Percentiles rank a stretch among this genome's conserved stretches.
These are phyloP conservation scores for Rubroshorea leprosula DNA, from an alignment of 345 rosid genomes.

Conservation along the genomic window DNA sequence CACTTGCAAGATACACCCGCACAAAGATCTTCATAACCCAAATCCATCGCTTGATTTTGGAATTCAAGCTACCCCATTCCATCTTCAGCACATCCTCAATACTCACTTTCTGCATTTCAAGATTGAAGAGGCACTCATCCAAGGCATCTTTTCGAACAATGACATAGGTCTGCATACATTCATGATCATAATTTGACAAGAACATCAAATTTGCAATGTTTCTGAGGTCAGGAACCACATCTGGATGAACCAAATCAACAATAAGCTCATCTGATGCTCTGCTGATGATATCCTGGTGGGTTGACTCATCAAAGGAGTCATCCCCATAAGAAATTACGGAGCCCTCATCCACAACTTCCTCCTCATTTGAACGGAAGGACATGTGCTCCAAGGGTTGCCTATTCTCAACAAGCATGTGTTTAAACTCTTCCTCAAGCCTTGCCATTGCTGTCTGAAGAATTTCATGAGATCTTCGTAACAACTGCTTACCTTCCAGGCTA, in stretches of 20 bases:
- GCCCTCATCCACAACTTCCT: conserved; percentile 41
- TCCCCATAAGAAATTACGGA: conserved; percentile 52
- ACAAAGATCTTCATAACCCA: conserved; percentile 58
- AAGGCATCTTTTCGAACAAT: conserved; percentile 60
- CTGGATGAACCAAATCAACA: conserved; percentile 65
- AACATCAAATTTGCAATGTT: conserved; percentile 67
- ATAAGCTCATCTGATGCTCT: conserved; percentile 45
- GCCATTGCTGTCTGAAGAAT: conserved; percentile 80
- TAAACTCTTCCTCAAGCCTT: conserved; percentile 85
- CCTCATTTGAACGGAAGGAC: conserved; percentile 68
- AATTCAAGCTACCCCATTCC: conserved; percentile 71
- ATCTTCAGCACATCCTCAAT: conserved; percentile 77
- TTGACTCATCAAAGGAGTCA: conserved; percentile 56
- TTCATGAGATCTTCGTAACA: conserved; percentile 59
- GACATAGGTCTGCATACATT: conserved; percentile 68
- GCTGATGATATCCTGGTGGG: conserved; percentile 47
- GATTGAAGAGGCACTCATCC: conserved; percentile 67
- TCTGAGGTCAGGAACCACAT: conserved; percentile 58
- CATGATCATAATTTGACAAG: conserved; percentile 54
- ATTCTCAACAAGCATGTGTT: conserved; percentile 58
- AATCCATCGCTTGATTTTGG: conserved; percentile 87
- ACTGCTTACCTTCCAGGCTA: conserved; percentile 30
- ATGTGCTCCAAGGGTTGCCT: conserved; percentile 58
- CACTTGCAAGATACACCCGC: conserved; percentile 65
- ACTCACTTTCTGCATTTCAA: conserved; percentile 78